phyloP scores from a whole-genome alignment of 495 filamentous ascomycete species.

The Tuber calosporum region DNA sequence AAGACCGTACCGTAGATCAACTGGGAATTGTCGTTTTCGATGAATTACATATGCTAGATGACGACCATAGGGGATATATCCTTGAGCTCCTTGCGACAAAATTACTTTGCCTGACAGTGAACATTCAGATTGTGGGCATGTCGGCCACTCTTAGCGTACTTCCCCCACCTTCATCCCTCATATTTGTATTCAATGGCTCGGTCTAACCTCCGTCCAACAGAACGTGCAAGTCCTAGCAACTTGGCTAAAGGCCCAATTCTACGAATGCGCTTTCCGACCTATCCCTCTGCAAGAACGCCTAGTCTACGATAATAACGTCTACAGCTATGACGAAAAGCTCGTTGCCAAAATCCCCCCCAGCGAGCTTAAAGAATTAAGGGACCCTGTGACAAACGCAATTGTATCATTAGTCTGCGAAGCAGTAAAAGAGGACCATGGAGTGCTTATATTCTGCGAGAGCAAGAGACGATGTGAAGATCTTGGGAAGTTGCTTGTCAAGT shows the following conservation, averaged over 20 bases:
- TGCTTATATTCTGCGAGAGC: constrained; percentile 68
- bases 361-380: constrained; percentile 54
- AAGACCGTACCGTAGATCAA: constrained; percentile 59
- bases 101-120: constrained; percentile 57
- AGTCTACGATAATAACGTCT: constrained; percentile 67
- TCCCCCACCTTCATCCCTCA: constrained; percentile 13
- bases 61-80: constrained; percentile 71
- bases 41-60: constrained; percentile 76
- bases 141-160: constrained; percentile 67
- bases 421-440: constrained; percentile 60
- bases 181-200: not conserved
- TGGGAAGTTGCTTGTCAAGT: constrained; percentile 51
- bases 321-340: constrained; percentile 50
- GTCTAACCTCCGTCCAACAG: constrained; percentile 42
- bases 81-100: constrained; percentile 77
- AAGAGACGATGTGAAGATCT: constrained; percentile 45
- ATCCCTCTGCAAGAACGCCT: constrained; percentile 69
- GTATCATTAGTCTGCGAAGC: constrained; percentile 63
- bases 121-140: constrained; percentile 74
- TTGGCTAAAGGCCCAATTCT: constrained; percentile 67
- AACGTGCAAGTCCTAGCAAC: constrained; percentile 61
- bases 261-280: constrained; percentile 66
- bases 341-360: constrained; percentile 43
- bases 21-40: constrained; percentile 67
- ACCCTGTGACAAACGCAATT: constrained; percentile 61